Evolutionary conservation across 441 rosid genomes (phyloP).

Genomic region (Geranium incanum): DNA sequence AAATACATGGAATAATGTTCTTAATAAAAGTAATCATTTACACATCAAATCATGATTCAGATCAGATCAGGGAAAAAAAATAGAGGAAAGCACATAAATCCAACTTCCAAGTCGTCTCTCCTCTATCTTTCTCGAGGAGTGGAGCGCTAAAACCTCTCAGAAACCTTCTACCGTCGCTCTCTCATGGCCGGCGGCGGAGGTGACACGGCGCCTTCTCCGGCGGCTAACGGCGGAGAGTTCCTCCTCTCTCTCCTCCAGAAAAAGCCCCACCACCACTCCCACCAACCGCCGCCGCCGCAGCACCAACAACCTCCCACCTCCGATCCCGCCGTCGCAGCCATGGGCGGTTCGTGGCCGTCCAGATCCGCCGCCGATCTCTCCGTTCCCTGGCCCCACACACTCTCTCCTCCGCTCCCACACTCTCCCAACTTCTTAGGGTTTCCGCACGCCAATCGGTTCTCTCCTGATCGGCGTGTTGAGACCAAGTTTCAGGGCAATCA

Average conservation of each 20-base stretch:
- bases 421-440: conserved; percentile 44
- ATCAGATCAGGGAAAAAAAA: too few relatives aligned
- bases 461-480: neutral
- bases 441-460: conserved; percentile 32
- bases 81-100: too few relatives aligned
- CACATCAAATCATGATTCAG: too few relatives aligned
- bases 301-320: conserved; percentile 28
- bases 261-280: conserved; percentile 32
- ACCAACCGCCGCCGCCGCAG: conserved; percentile 18
- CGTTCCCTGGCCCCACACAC: conserved; percentile 37
- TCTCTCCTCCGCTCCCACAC: conserved; percentile 29
- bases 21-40: too few relatives aligned
- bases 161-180: neutral
- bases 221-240: conserved; percentile 58
- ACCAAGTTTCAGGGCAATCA: conserved; percentile 21
- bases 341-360: conserved; percentile 37
- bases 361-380: conserved; percentile 38
- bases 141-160: too few relatives aligned
- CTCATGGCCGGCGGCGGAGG: conserved; percentile 53
- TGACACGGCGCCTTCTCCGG: conserved; percentile 41
- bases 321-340: conserved; percentile 85
- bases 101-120: too few relatives aligned
- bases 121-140: too few relatives aligned
- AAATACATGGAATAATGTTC: too few relatives aligned
- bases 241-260: conserved; percentile 57